Evolutionary conservation across 2,329 filamentous ascomycete species (phyloP), one percentile per base, ranked within the genome.

Genomic region (Aspergillus pseudoglaucus): DNA sequence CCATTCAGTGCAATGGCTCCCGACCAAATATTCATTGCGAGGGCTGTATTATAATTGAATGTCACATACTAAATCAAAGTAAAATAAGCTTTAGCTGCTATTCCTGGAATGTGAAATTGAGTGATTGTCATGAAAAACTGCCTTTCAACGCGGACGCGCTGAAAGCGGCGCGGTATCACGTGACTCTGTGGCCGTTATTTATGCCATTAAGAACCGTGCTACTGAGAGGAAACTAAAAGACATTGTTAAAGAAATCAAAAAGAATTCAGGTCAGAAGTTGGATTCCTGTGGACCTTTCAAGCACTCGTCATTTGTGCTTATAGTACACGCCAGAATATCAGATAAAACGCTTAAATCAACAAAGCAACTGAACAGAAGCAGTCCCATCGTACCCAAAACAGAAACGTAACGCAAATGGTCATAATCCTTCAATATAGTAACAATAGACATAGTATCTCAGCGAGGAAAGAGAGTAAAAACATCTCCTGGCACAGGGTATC

Each of bases 21-120:
- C 30, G 66, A 62, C 67, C 67, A 70, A 45, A 68, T 47, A 50
- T 67, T 63, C 67, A 70, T 70, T 33, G 55, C 61, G 22, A 44
- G 44, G 37, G 25, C n/a, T 42, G 14, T 42, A n/a, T 2, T 18
- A 18, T 17, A 15, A 2, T 25, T 25, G 8, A 5, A 42, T 25
- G 12, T 17, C 25, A 42, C 40, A 42, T 39, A 39, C 10, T 39
- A 39, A 20, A 18, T 9, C 10, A 18, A 39, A 12, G 25, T 30
- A 12, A 30, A 30, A 30, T 30, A 30, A 30, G 25, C 25, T 30
- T 30, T 39, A 6, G 15, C 37, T 3, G 33, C 37, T 39, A 18
- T 39, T 18, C 17, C 17, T 37, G 17, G 6, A 37, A 37, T 37
- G 33, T 35, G 14, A 7, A 35, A 7, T 17, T 17, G 14, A 35